Evolutionary conservation across 805 yeast genomes (phyloP), one percentile per base, ranked within the genome.

Genomic region (Barnettozyma californica): DNA sequence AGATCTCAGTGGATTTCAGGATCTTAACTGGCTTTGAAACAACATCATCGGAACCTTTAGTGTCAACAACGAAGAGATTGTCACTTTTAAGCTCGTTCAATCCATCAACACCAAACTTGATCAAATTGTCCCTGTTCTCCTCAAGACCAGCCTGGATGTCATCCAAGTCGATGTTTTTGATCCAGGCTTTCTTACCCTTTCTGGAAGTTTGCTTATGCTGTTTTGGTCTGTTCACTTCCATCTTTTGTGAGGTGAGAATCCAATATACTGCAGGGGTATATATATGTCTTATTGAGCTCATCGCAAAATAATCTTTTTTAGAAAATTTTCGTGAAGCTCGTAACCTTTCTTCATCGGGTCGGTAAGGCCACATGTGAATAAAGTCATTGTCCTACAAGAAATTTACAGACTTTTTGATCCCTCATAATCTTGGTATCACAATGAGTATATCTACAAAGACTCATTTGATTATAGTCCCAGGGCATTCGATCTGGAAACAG

Each of bases 171-270:
- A 94, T 86, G 66, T 94, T 88, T 68, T 89, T 89, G 64, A 96
- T 80, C 95, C 97, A 88, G 5, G 96, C 82, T 64, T 78, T 84
- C 75, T 87, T 92, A 40, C 96, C 96, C 71, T 94, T 94, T 61
- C 98, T 77, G 8, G 97, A 89, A 5, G 85, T 62, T 68, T 91
- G 97, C 40, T 70, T 70, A 56, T 73, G 75, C 56, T 77, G 81
- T 20, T 78, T 64, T 13, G 91, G 88, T 65, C 81, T 75, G 45
- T 68, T 67, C 5, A 67, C 54, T 52, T 68, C 72, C 74, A 67
- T 56, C 25, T 2, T n/a, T 41, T 4, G 14, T 29, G 14, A 16
- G 33, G 33, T 29, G 33, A 13, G 33, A 29, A 11, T 23, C 8
- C 8, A 23, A 8, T 29, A 11, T 29, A 13, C 33, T 13, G n/a